phyloP scores from a whole-genome alignment of 2,329 filamentous ascomycete species.

The Helotiales sp. region DNA sequence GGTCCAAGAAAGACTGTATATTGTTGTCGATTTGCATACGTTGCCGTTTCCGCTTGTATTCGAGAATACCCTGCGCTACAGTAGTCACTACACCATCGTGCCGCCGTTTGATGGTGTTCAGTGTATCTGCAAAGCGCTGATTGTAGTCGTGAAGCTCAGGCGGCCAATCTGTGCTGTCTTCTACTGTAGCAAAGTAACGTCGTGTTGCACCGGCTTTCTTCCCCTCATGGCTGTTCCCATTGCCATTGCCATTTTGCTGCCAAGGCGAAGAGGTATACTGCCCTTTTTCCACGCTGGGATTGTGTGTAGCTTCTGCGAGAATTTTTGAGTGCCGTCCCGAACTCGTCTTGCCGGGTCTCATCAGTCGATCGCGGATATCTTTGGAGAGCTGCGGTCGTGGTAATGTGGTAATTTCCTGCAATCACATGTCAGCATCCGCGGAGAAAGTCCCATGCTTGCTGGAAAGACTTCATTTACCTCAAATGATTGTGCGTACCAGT shows the following conservation, averaged over 20 bases:
- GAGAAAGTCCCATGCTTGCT: conserved; percentile 2
- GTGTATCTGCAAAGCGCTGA: conserved; percentile 79
- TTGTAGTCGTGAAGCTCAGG: conserved; percentile 95
- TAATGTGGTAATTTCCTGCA: conserved; percentile 86
- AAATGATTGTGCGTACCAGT: conserved; percentile 99
- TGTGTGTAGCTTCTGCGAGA: conserved; percentile 80
- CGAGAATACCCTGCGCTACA: conserved; percentile 94
- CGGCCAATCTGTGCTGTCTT: conserved; percentile 87
- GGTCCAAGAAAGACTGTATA: conserved; percentile 95
- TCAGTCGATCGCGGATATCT: conserved; percentile 77
- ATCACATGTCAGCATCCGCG: conserved; percentile 30
- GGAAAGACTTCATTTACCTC: conserved; percentile 65
- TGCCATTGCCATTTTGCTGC: conserved; percentile 41
- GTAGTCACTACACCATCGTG: conserved; percentile 98
- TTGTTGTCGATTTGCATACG: conserved; percentile 98
- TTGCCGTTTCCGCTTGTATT: conserved; percentile 96
- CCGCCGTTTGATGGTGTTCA: conserved; percentile 92
- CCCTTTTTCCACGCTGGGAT: conserved; percentile 83
- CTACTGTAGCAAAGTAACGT: conserved; percentile 89
- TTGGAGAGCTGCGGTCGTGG: conserved; percentile 73
- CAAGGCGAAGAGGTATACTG: conserved; percentile 68
- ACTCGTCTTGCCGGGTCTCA: conserved; percentile 57
- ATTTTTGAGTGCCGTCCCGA: conserved; percentile 61
- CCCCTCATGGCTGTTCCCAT: conserved; percentile 47
- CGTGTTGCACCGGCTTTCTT: conserved; percentile 56